Evolutionary conservation across 495 filamentous ascomycete genomes (phyloP).

Genomic region (Penicillium taxi): DNA sequence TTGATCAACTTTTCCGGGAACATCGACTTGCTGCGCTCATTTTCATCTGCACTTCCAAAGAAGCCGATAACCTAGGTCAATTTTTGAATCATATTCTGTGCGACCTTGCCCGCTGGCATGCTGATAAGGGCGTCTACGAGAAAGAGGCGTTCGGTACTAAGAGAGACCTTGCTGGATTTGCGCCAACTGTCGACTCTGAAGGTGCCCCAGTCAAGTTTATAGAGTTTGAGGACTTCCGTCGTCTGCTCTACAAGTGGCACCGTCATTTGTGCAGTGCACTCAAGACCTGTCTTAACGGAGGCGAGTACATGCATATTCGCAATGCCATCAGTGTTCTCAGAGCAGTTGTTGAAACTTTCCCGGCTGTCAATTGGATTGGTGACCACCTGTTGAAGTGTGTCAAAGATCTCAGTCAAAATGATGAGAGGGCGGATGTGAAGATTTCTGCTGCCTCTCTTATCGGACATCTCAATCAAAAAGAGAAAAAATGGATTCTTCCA

Average conservation of each 20-base stretch:
- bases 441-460: constrained; percentile 79
- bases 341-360: constrained; percentile 68
- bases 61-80: constrained; percentile 82
- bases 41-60: constrained; percentile 77
- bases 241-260: constrained; percentile 86
- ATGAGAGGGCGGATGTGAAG: constrained; percentile 79
- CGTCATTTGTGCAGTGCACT: constrained; percentile 64
- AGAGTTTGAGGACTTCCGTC: constrained; percentile 78
- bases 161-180: constrained; percentile 61
- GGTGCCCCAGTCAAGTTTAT: constrained; percentile 59
- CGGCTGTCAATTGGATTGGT: constrained; percentile 82
- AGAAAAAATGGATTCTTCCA: constrained; percentile 77
- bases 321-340: constrained; percentile 93
- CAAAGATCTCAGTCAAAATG: constrained; percentile 55
- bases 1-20: constrained; percentile 76
- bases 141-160: constrained; percentile 63
- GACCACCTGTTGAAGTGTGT: constrained; percentile 60
- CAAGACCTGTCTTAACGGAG: constrained; percentile 65
- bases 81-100: constrained; percentile 76
- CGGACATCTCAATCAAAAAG: constrained; percentile 69
- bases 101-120: constrained; percentile 78
- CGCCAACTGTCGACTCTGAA: constrained; percentile 51
- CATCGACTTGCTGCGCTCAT: constrained; percentile 72
- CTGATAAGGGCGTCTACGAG: constrained; percentile 65
- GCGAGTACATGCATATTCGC: constrained; percentile 95